A percentile compares a stretch with the other conserved stretches of the same genome.
Conservation (phyloP, 2,329 filamentous ascomycete species). For the Stachybotrys chlorohalonatus region DNA sequence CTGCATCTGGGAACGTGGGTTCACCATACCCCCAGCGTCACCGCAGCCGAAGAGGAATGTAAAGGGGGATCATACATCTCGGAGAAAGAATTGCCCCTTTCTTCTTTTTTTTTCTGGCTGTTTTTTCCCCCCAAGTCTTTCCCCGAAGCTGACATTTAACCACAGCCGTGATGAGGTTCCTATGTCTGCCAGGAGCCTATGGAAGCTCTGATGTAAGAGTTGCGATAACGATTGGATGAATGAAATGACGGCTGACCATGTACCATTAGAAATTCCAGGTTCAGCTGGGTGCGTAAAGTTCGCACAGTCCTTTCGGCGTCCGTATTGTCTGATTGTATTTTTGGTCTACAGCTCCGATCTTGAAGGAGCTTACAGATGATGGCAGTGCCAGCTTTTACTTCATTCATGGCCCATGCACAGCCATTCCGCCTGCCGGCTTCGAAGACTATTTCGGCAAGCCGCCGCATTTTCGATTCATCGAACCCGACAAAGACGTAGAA, state of each 20-base stretch:
- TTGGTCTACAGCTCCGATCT: background rate
- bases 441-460: constrained; percentile 47
- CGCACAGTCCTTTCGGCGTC: too few relatives aligned
- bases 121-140: too few relatives aligned
- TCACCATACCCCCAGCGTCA: too few relatives aligned
- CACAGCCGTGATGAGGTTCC: constrained; percentile 37
- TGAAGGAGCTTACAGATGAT: background rate
- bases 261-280: constrained; percentile 42
- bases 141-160: background rate
- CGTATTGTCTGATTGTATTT: constrained; percentile 2
- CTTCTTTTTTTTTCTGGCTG: too few relatives aligned
- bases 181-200: constrained; percentile 49
- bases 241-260: background rate
- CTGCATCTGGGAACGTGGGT: too few relatives aligned
- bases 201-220: constrained; percentile 41
- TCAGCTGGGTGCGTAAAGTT: constrained; percentile 29
- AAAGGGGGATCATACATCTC: too few relatives aligned
- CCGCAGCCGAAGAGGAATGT: too few relatives aligned
- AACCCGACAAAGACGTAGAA: constrained; percentile 30
- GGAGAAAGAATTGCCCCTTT: too few relatives aligned
- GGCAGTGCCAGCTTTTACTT: constrained; percentile 31
- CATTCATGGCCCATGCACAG: constrained; percentile 40
- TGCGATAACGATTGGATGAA: background rate
- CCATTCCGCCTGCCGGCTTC: constrained; percentile 42
- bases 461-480: constrained; percentile 47